Conservation (phyloP, 2,329 filamentous ascomycete genomes). For the Trichoderma sp. region DNA sequence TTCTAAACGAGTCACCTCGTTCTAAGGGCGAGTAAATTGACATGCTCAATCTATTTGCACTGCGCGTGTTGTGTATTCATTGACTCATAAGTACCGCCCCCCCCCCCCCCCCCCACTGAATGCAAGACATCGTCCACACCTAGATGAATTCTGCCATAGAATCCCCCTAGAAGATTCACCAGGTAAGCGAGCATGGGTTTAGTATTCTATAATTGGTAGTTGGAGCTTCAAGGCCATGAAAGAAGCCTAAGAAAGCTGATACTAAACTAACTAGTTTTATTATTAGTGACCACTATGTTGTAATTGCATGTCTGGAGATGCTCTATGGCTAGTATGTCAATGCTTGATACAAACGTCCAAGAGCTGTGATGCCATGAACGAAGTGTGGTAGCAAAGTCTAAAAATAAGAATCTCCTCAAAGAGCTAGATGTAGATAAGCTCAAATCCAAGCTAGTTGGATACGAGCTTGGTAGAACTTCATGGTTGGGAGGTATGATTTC, state of each 20-base stretch:
- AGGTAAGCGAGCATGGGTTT: not conserved
- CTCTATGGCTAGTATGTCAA: not conserved
- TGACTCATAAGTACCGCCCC: not conserved
- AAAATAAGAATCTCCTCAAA: not conserved
- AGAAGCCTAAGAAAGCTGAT: not conserved
- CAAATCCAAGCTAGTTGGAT: not conserved
- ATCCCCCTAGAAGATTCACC: not conserved
- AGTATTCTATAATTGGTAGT: not conserved
- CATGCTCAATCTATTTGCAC: not conserved
- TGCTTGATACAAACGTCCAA: not conserved
- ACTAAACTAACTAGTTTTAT: not conserved
- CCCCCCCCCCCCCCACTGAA: not conserved
- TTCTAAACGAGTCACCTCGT: not conserved
- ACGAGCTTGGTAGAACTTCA: not conserved
- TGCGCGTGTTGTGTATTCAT: not conserved
- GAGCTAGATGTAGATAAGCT: not conserved
- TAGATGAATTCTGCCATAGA: not conserved
- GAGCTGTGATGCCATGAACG: not conserved
- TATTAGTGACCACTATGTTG: not conserved
- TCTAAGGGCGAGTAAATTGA: not conserved
- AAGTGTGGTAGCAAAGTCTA: not conserved
- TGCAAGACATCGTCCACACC: not conserved
- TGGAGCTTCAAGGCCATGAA: not conserved
- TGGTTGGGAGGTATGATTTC: not conserved
- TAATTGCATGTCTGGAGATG: not conserved